These are phyloP conservation scores for Plantago major DNA, from an alignment of 257 asterid species.

Conservation along the genomic window DNA sequence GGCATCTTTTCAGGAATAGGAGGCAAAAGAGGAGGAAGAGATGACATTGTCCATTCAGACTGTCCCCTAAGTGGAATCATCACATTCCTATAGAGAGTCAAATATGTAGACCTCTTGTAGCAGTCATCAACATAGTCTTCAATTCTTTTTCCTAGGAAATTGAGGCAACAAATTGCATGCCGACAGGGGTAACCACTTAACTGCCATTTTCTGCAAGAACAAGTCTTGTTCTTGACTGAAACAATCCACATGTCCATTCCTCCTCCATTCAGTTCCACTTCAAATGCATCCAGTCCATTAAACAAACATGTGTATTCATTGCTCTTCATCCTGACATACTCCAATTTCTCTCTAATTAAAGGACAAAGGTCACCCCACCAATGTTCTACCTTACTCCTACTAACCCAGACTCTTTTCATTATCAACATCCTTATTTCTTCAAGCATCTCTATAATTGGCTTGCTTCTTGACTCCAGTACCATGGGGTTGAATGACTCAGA, in stretches of 20 bases:
- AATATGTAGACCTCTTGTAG: no score
- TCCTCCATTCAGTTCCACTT: no score
- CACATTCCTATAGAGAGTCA: no score
- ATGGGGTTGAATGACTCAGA: slow-evolving; percentile 9
- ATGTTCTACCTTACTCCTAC: slow-evolving; percentile 2
- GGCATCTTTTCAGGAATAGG: no score
- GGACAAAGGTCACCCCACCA: not conserved
- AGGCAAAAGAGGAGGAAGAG: no score
- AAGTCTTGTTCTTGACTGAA: not conserved
- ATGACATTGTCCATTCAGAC: no score
- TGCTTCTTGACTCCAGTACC: not conserved
- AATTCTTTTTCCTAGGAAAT: no score
- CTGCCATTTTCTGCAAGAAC: slow-evolving; percentile 15
- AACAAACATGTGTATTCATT: not conserved
- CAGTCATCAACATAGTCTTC: no score
- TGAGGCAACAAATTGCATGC: no score
- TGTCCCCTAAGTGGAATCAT: no score
- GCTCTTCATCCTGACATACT: not conserved
- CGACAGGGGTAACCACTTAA: no score
- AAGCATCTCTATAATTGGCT: not conserved
- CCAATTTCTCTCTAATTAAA: not conserved
- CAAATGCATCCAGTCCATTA: no score
- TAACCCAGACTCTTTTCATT: slow-evolving; percentile 3
- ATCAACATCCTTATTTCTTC: not conserved
- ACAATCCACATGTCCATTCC: not conserved